Percentiles rank a stretch among this genome's conserved stretches.
phyloP scores from a whole-genome alignment of 2,329 filamentous ascomycete species.

The Diaporthe amygdali region DNA sequence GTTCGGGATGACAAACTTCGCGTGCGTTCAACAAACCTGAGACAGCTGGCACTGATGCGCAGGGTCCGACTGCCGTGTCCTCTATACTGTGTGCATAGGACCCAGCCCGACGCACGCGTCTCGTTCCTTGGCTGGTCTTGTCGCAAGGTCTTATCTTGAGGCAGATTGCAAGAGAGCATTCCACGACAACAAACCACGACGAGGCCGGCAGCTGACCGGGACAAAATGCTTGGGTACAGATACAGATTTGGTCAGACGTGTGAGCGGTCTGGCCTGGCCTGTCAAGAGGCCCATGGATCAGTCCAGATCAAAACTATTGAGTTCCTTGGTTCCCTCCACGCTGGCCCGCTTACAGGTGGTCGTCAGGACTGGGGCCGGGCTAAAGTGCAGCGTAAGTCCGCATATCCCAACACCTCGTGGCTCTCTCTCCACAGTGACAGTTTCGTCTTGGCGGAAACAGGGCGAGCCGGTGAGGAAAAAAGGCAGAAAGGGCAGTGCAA shows the following conservation, averaged over 20 bases:
- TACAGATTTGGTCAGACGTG: neutral
- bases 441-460: conserved; percentile 11
- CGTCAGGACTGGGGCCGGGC: neutral
- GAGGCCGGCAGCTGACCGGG: neutral
- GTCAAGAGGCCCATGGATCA: conserved; percentile 1
- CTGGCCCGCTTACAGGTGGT: conserved; percentile 19
- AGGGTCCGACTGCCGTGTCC: neutral
- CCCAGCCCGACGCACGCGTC: neutral
- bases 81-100: neutral
- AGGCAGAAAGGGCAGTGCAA: neutral
- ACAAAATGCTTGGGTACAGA: neutral
- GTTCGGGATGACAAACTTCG: neutral
- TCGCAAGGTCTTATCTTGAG: neutral
- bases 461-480: conserved; percentile 4
- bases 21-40: conserved; percentile 7
- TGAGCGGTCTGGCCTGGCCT: neutral
- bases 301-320: neutral
- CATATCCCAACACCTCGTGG: neutral
- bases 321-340: conserved; percentile 12
- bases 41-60: conserved; percentile 1
- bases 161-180: neutral
- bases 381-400: neutral
- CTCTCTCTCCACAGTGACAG: neutral
- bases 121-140: neutral
- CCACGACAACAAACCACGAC: neutral